phyloP scores from a whole-genome alignment of 106 monocot genomes.

The Apostasia shenzhenica region DNA sequence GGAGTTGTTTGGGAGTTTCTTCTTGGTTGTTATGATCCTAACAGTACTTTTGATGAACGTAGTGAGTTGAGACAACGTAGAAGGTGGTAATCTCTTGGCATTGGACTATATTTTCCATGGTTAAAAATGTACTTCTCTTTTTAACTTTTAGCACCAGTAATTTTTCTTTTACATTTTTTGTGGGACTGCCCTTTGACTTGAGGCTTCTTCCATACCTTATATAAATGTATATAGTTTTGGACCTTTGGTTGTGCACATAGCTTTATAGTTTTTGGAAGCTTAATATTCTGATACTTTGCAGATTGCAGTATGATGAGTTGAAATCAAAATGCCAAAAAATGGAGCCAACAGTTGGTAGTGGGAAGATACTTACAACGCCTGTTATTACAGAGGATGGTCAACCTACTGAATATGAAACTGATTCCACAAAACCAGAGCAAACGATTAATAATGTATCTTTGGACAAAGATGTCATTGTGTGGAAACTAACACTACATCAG shows the following conservation, averaged over 20 bases:
- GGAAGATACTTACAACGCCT: constrained; percentile 46
- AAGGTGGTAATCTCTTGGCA: constrained; percentile 32
- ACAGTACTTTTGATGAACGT: constrained; percentile 71
- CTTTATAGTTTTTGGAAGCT: no score
- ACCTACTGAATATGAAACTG: constrained; percentile 30
- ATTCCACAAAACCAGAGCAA: constrained; percentile 6
- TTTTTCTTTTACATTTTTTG: no score
- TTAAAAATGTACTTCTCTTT: no score
- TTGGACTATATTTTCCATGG: no score
- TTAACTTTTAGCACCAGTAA: no score
- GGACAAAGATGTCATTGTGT: constrained; percentile 55
- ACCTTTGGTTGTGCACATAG: background rate
- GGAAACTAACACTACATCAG: constrained; percentile 87
- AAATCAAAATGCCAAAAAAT: constrained; percentile 75
- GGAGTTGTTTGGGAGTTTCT: constrained; percentile 93
- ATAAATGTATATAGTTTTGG: background rate
- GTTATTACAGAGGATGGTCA: constrained; percentile 75
- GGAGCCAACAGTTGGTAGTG: constrained; percentile 72
- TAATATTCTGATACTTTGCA: constrained; percentile 13
- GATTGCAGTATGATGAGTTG: constrained; percentile 48
- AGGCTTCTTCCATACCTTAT: background rate
- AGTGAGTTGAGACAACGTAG: constrained; percentile 51
- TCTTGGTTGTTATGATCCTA: constrained; percentile 89
- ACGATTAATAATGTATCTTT: constrained; percentile 3
- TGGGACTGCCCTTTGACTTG: background rate